Base-by-base conservation (phyloP, 345 rosid species). In the Brassica juncea region DNA sequence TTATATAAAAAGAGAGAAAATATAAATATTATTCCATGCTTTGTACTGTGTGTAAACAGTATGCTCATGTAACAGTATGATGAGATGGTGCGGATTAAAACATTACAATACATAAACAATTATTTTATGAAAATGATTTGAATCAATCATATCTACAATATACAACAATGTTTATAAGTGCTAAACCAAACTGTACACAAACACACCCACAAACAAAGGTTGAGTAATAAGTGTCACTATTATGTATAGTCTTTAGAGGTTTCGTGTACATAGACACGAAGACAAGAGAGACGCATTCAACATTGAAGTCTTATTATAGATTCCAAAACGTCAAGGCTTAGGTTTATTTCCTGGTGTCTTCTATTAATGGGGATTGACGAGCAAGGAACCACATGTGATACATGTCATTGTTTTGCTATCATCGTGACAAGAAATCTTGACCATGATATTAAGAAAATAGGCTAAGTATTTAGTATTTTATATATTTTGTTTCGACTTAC, bases 381-480 rank as follows among this genome's bases (percentile, higher is more conserved):
- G 44, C 62, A 74, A 62, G 78, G 59, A 79, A 68, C 47, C 74
- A 73, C 78, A 79, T 79, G 82, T 79, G 82, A 68, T 79, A 47
- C 70, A 79, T 73, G 82, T 73, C 78, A 68, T 60, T 68, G 82
- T 79, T 79, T 73, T 37, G 74, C 82, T 73, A 73, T 67, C 57
- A 60, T 60, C 64, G 42, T 67, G 65, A 80, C 35, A 68, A 73
- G 30, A 25, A 72, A 66, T 42, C 49, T 4, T 19, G n/a, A 39
- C 61, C 60, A 73, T 74, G 64, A 54, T 67, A 72, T 58, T 42
- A 52, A 27, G n/a, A 25, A 59, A 72, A 57, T 16, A 25, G 27
- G 4, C 6, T 23, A 67, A 55, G 54, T 72, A 54, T 12, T 39
- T 52, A 44, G 54, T 39, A 39, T 37, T 37, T 31, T 23, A 23